phyloP scores from a whole-genome alignment of 225 moss, liverwort and hornwort genomes.

The Anthoceros angustus region DNA sequence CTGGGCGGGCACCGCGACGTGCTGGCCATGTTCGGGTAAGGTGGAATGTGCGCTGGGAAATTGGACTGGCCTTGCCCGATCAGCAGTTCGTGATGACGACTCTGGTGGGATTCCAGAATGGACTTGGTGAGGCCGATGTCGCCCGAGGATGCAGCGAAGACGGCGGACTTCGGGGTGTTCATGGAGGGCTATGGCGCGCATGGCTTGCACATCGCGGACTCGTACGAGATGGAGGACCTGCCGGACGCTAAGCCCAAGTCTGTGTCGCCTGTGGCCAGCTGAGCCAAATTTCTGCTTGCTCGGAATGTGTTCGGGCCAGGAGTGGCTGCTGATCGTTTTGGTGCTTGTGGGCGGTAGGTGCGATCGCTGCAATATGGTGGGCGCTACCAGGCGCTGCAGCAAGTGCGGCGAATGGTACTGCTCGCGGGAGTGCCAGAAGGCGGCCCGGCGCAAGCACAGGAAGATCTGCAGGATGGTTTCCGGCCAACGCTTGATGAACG shows the following conservation, averaged over 20 bases:
- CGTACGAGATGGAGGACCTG: constrained; percentile 12
- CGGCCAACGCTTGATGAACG: no score
- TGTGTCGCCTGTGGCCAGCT: background rate
- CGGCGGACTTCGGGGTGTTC: constrained; percentile 26
- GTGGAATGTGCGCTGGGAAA: background rate
- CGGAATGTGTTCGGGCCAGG: background rate
- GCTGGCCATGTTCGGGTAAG: constrained; percentile 20
- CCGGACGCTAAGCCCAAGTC: background rate
- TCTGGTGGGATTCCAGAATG: background rate
- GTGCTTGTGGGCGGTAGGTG: constrained; percentile 6
- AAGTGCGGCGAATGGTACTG: constrained; percentile 31
- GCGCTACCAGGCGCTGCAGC: constrained; percentile 24
- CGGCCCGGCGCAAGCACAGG: constrained; percentile 29
- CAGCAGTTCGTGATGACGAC: background rate
- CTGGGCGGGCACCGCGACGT: constrained; percentile 22
- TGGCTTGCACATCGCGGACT: constrained; percentile 11
- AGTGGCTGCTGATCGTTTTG: background rate
- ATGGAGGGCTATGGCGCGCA: constrained; percentile 19
- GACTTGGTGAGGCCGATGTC: constrained; percentile 19
- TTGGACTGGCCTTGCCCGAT: background rate
- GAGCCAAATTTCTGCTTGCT: background rate
- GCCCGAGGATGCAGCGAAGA: constrained; percentile 12
- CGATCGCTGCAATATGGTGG: constrained; percentile 17
- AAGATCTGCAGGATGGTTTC: constrained; percentile 11
- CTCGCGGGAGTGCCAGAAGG: constrained; percentile 30